A percentile compares a stretch with the other conserved stretches of the same genome.
Conservation (phyloP, 345 rosid species). For the Pelargonium nanum region DNA sequence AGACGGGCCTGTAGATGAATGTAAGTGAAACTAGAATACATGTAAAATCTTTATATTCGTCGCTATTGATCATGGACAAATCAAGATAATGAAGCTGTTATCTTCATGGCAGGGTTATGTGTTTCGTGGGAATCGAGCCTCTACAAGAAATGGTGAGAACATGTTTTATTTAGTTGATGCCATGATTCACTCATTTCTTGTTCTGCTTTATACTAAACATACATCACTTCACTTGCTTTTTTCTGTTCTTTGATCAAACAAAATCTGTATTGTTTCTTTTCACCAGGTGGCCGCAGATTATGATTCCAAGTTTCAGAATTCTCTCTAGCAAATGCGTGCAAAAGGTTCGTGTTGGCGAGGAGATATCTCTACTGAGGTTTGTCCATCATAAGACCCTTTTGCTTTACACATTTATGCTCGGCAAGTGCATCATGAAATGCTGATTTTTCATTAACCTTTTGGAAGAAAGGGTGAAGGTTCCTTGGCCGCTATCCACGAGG, state of each 20-base stretch:
- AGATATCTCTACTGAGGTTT: constrained; percentile 71
- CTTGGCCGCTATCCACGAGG: constrained; percentile 84
- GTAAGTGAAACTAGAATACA: constrained; percentile 37
- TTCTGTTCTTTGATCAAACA: not conserved
- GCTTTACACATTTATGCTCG: not conserved
- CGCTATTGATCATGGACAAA: not conserved
- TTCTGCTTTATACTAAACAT: not conserved
- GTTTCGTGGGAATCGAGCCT: constrained; percentile 68
- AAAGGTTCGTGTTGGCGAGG: constrained; percentile 53
- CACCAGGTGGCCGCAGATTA: constrained; percentile 83
- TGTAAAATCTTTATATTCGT: constrained; percentile 6
- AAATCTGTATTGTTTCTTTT: constrained; percentile 3
- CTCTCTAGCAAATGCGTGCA: constrained; percentile 40
- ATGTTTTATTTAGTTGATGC: too few relatives aligned
- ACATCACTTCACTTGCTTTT: not conserved
- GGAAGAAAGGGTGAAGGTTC: constrained; percentile 88
- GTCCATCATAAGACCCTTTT: constrained; percentile 13
- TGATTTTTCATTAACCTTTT: constrained; percentile 24
- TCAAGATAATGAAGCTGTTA: not conserved
- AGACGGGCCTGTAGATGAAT: constrained; percentile 72
- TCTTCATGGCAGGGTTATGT: constrained; percentile 59
- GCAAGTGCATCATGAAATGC: constrained; percentile 14
- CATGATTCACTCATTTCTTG: not conserved
- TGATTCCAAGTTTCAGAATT: constrained; percentile 62
- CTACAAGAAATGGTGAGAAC: constrained; percentile 68